Percentiles rank a stretch among this genome's conserved stretches.
Evolutionary conservation across 768 basidiomycete genomes (phyloP).

Genomic region (Naematelia encephala): DNA sequence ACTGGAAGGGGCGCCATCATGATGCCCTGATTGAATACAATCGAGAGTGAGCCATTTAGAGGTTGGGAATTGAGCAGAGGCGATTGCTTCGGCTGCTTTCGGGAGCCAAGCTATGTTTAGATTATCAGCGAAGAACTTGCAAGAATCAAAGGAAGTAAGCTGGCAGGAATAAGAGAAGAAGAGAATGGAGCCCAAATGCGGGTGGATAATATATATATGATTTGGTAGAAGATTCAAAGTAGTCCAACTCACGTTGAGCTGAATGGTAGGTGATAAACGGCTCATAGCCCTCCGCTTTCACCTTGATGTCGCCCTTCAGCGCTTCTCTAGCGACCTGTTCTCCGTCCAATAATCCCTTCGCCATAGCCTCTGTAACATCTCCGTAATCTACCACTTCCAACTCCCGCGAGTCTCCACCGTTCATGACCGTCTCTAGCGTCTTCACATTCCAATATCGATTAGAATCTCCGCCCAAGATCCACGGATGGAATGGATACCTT

Average conservation of each 20-base stretch:
- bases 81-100: background rate
- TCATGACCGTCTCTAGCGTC: background rate
- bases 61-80: constrained; percentile 5
- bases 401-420: background rate
- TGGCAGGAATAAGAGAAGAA: background rate
- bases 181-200: no score
- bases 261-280: constrained; percentile 13
- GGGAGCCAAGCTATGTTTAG: constrained; percentile 6
- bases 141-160: background rate
- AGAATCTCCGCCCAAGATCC: constrained; percentile 19
- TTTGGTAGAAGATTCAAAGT: no score
- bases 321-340: constrained; percentile 2
- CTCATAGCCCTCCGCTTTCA: constrained; percentile 2
- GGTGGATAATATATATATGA: no score
- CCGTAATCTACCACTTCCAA: constrained; percentile 9
- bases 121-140: background rate
- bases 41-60: constrained; percentile 15
- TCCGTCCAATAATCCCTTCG: constrained; percentile 16
- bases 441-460: constrained; percentile 16
- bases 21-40: constrained; percentile 11
- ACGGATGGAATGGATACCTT: constrained; percentile 24
- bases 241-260: constrained; percentile 2
- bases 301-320: background rate
- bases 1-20: background rate
- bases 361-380: constrained; percentile 13